These are phyloP conservation scores for Amaranthus hypochondriacus DNA, from an alignment of 148 eudicot species.

Conservation along the genomic window DNA sequence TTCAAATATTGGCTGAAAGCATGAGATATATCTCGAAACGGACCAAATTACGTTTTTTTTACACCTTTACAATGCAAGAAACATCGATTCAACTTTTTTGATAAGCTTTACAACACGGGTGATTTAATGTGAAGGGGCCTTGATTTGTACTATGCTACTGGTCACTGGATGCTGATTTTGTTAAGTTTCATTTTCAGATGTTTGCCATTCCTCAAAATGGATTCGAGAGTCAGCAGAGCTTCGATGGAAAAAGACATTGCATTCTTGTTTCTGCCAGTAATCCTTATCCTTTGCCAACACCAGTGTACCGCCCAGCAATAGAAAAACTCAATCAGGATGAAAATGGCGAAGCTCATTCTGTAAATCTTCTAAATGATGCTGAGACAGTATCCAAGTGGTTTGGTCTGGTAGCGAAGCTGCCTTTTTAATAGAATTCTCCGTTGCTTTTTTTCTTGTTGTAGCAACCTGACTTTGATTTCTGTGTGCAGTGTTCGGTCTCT, in stretches of 20 bases:
- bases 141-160: background rate
- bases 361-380: conserved; percentile 68
- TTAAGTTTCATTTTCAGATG: conserved; percentile 47
- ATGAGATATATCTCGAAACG: too few species aligned
- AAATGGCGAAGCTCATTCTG: conserved; percentile 50
- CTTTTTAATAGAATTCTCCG: background rate
- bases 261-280: conserved; percentile 83
- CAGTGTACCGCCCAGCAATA: conserved; percentile 73
- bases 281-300: conserved; percentile 90
- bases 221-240: conserved; percentile 52
- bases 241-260: conserved; percentile 80
- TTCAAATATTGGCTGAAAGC: too few species aligned
- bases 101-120: background rate
- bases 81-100: too few species aligned
- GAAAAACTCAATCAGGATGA: conserved; percentile 59
- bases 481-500: conserved; percentile 78
- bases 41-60: too few species aligned
- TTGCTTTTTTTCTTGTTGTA: conserved; percentile 6
- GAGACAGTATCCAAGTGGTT: conserved; percentile 79
- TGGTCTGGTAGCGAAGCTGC: conserved; percentile 46
- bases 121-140: background rate
- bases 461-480: conserved; percentile 27
- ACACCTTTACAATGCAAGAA: too few species aligned
- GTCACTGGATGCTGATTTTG: conserved; percentile 11
- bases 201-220: conserved; percentile 55